Conservation (phyloP, 495 filamentous ascomycete genomes). For the Penicillium desertorum region DNA sequence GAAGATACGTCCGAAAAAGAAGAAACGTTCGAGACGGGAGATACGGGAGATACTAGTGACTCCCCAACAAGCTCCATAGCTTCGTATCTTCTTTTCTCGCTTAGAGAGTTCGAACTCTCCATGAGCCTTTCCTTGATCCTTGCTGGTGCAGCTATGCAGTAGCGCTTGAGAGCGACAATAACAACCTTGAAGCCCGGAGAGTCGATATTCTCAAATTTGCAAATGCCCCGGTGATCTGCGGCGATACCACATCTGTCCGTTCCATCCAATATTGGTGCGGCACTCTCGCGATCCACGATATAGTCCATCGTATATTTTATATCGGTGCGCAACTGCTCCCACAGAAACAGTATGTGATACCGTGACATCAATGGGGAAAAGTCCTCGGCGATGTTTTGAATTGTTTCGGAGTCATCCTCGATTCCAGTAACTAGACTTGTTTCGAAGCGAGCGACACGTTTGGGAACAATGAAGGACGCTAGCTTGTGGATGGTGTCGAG, state of each 20-base stretch:
- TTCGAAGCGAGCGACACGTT: background rate
- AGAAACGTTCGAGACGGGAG: no score
- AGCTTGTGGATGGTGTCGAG: conserved; percentile 1
- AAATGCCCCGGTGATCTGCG: conserved; percentile 8
- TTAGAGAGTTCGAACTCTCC: conserved; percentile 2
- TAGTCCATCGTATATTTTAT: conserved; percentile 3
- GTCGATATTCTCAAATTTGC: conserved; percentile 8
- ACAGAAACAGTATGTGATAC: conserved; percentile 6
- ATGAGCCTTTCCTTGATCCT: conserved; percentile 1
- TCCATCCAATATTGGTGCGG: conserved; percentile 6
- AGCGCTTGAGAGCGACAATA: conserved; percentile 2
- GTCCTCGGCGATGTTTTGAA: conserved; percentile 5
- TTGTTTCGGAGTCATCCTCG: conserved; percentile 7
- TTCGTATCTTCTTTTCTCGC: conserved; percentile 5
- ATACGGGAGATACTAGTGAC: no score
- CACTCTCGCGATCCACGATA: conserved; percentile 2
- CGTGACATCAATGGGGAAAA: conserved; percentile 5
- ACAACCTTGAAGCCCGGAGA: conserved; percentile 7
- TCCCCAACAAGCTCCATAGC: conserved; percentile 3
- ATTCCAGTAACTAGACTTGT: conserved; percentile 8
- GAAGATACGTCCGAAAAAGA: no score
- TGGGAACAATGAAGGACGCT: conserved; percentile 2
- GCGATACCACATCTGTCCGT: conserved; percentile 7
- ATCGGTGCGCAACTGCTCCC: conserved; percentile 1
- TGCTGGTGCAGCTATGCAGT: conserved; percentile 1